A percentile compares a stretch with the other conserved stretches of the same genome.
phyloP scores from a whole-genome alignment of 2,329 filamentous ascomycete species.

The Lasiodiplodia theobromae region DNA sequence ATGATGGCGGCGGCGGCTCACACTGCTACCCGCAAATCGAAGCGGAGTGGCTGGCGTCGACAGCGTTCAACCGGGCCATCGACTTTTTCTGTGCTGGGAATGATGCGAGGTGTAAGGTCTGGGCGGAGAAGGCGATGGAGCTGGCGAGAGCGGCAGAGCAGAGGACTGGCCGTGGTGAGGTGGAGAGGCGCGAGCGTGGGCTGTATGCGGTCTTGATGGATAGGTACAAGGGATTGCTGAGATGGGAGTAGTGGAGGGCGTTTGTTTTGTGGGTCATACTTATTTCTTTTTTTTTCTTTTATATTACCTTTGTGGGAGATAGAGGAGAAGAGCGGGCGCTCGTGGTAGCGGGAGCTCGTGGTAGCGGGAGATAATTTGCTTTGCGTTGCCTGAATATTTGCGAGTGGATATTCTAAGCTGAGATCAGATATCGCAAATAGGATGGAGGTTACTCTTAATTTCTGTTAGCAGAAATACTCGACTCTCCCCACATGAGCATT shows the following conservation, averaged over 20 bases:
- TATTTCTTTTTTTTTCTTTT: background rate
- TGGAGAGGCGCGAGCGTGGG: background rate
- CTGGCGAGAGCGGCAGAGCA: constrained; percentile 54
- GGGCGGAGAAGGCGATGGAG: constrained; percentile 69
- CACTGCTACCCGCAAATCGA: constrained; percentile 68
- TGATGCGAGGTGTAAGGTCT: constrained; percentile 62
- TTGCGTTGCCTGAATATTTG: no score
- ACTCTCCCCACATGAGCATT: no score
- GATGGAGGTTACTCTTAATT: no score
- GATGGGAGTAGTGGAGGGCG: background rate
- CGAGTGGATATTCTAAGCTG: no score
- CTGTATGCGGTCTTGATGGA: constrained; percentile 2
- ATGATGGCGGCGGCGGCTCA: constrained; percentile 35
- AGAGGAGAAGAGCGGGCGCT: no score
- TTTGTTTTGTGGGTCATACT: no score
- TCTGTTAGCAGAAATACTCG: no score
- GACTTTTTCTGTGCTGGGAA: constrained; percentile 68
- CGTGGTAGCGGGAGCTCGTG: no score
- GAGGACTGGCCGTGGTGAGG: background rate
- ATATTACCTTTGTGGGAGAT: no score
- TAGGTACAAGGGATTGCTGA: constrained; percentile 3
- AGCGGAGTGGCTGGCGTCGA: constrained; percentile 77
- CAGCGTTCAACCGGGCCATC: constrained; percentile 73
- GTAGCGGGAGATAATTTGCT: no score
- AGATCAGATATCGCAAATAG: no score